Base-by-base conservation (phyloP, 1,284 basidiomycete genomes). In the Hymenochaete sp. region DNA sequence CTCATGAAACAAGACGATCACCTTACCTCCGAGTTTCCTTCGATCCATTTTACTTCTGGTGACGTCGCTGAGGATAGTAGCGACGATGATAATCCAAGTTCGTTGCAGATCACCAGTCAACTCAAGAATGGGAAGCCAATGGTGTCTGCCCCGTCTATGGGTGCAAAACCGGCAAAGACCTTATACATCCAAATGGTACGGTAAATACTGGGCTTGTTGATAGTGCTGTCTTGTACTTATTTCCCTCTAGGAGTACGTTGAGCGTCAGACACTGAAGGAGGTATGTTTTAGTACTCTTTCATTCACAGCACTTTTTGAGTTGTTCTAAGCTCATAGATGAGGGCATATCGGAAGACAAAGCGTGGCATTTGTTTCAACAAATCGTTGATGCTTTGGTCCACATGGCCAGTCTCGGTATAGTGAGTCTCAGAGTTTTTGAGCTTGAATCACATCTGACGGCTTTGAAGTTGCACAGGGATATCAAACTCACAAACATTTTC, bases 331-430 rank as follows among this genome's bases (percentile, higher is more conserved):
- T 83, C 24, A 80, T 95, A 37, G 79, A 81, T 13, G 83, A 89
- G 53, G 86, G 85, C 0, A 65, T 95, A 2, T 70, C 73, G 0
- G 88, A 91, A 61, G 79, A 89, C 37, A 89, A 95, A 52, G 80
- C 82, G 0, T 97, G 93, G 93, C 68, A 86, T 22, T 67, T 97
- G 14, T 89, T 97, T 57, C 80, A 88, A 40, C 92, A 97, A 63
- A 82, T 95, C 43, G 64, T 97, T n/a, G 91, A 96, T 52, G 93
- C 93, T 0, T 70, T 98, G 3, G 84, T 87, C 0, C 90, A 97
- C 56, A 93, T 97, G 77, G 81, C 86, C 11, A 81, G 79, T 22
- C 70, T 90, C 38, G 87, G 88, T 21, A 93, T 98, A 54, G 84
- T 81, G 38, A 38, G 73, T 62, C 6, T 40, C 43, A 9, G 40